Evolutionary conservation across 345 rosid genomes (phyloP).

Genomic region (Salix koriyanagi): DNA sequence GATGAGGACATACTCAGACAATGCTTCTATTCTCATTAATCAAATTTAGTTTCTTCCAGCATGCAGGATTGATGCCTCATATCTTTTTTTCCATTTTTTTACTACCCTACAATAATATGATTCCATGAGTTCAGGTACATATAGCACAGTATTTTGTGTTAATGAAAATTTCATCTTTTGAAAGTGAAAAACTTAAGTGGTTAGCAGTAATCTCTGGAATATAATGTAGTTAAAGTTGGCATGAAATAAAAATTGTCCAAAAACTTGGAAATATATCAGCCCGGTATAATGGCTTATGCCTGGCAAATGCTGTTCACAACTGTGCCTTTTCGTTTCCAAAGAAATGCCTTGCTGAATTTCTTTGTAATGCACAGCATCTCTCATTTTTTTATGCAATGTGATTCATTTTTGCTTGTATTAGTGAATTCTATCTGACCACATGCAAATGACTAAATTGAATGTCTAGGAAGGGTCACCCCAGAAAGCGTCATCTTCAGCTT

Average conservation of each 20-base stretch:
- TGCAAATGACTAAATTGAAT: not conserved
- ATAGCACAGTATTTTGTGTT: not conserved
- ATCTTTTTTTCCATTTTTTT: not conserved
- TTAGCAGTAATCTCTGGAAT: not conserved
- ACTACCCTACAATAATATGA: not conserved
- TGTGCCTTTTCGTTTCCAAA: not conserved
- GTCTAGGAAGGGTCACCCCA: conserved; percentile 81
- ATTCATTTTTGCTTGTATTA: not conserved
- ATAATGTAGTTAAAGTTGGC: not conserved
- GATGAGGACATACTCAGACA: not conserved
- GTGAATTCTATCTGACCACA: not conserved
- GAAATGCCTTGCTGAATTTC: not conserved
- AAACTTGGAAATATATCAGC: not conserved
- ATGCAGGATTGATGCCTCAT: not conserved
- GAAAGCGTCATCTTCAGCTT: conserved; percentile 94
- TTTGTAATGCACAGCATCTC: not conserved
- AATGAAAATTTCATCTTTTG: too few relatives aligned
- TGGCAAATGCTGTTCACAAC: not conserved
- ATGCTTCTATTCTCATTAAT: not conserved
- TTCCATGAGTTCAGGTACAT: not conserved
- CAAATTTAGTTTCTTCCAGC: not conserved
- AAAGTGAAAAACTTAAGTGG: not conserved
- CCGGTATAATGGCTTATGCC: not conserved
- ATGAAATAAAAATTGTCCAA: not conserved
- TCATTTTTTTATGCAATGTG: not conserved